Evolutionary conservation across 2,329 filamentous ascomycete species (phyloP).

Genomic region (Curvularia hawaiiensis): DNA sequence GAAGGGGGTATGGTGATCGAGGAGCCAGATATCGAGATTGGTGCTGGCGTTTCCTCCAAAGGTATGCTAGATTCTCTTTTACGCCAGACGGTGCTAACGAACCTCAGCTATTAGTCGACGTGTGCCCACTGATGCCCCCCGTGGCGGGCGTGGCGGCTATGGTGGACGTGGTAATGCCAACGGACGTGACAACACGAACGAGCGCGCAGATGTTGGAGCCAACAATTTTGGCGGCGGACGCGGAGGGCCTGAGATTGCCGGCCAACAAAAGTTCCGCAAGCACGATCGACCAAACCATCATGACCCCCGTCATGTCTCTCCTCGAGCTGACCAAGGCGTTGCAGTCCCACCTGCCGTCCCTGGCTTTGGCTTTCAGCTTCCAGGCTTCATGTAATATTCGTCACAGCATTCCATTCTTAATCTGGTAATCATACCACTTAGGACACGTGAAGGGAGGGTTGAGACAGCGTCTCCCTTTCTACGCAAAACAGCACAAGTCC

Average conservation of each 20-base stretch:
- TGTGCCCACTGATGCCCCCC: conserved; percentile 40
- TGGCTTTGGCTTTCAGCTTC: conserved; percentile 59
- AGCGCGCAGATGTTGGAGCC: conserved; percentile 9
- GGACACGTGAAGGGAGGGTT: not conserved
- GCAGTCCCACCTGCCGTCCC: conserved; percentile 60
- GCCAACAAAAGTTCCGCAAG: conserved; percentile 35
- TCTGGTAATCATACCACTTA: not conserved
- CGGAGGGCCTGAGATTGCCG: conserved; percentile 22
- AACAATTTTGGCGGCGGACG: conserved; percentile 18
- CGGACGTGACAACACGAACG: conserved; percentile 10
- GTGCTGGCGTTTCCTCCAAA: conserved; percentile 95
- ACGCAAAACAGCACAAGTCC: not conserved
- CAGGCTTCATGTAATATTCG: conserved; percentile 29
- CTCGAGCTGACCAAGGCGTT: conserved; percentile 48
- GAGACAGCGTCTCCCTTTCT: not conserved
- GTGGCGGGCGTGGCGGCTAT: conserved; percentile 25
- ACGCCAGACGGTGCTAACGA: conserved; percentile 17
- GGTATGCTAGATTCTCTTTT: conserved; percentile 49
- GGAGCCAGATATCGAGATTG: conserved; percentile 98
- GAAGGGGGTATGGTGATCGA: conserved; percentile 87
- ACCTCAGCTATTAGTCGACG: conserved; percentile 42
- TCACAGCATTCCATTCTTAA: not conserved
- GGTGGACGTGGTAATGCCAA: conserved; percentile 24
- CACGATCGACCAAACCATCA: conserved; percentile 31
- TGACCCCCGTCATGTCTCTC: conserved; percentile 43